Evolutionary conservation across 805 yeast species (phyloP).

Genomic region (Zygoascus ofunaensis): DNA sequence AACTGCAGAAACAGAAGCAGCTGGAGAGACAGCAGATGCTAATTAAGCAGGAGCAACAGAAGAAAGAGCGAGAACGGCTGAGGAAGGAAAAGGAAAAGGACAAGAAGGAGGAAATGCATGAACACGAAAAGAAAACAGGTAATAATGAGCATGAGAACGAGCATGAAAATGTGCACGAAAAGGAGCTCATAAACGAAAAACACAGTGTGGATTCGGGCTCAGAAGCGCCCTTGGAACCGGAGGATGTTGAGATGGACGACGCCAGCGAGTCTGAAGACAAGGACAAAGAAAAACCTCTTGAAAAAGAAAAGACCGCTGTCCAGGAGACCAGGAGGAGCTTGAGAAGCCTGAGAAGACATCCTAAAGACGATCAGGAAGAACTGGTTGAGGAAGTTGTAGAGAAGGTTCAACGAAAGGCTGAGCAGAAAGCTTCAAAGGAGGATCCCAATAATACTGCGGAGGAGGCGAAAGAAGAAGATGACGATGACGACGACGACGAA

Average conservation of each 20-base stretch:
- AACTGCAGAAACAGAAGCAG: constrained; percentile 5
- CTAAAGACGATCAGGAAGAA: neutral
- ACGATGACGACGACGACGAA: neutral
- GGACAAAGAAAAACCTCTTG: neutral
- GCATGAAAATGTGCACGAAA: neutral
- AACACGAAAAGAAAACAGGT: neutral
- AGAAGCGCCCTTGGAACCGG: neutral
- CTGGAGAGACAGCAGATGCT: constrained; percentile 5
- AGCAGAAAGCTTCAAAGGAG: constrained; percentile 5
- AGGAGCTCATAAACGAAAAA: neutral
- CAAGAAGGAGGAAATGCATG: neutral
- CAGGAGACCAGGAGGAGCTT: neutral
- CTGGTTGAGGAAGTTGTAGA: neutral
- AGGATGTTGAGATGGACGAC: neutral
- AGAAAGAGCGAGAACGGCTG: neutral
- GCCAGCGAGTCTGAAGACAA: neutral
- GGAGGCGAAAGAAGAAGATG: constrained; percentile 1
- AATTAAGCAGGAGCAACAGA: constrained; percentile 3
- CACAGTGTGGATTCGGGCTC: neutral
- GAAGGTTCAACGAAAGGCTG: constrained; percentile 3
- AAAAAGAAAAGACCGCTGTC: neutral
- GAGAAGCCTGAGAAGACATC: neutral
- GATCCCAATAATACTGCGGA: neutral
- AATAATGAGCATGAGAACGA: no score
- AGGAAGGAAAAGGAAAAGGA: constrained; percentile 1